Base-by-base conservation (phyloP, 2,329 filamentous ascomycete genomes). In the Blastomyces parvus region DNA sequence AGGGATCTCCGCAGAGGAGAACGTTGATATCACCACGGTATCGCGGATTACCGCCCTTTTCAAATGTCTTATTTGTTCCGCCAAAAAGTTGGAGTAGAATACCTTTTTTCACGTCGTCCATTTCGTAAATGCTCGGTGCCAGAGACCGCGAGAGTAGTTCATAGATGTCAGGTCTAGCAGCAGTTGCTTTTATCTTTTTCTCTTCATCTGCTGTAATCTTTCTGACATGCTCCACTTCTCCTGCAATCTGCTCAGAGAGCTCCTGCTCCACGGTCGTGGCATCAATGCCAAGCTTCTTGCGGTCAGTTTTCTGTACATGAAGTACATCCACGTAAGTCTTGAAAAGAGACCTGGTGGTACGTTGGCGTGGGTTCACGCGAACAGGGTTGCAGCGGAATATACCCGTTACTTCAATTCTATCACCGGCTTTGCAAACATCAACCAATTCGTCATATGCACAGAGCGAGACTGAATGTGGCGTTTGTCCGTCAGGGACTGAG, bases 91-190 rank as follows among this genome's bases (percentile, higher is more conserved):
- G 94, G 3, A 99, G 86, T 13, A 99, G 81, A 66, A 99, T 97
- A 13, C 94, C 94, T 78, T 99, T 99, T 82, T 99, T 99, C 58
- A 97, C 91, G 71, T 99, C 94, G 69, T 99, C 94, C 87, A 96
- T 89, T 77, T 99, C 94, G 78, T 95, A 97, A 71, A 99, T 88
- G 64, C 92, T 97, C 17, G 94, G 94, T 1, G 94, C 94, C 36
- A 99, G 81, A 1, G 93, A 97, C 46, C 93, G 86, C 22, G 94
- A 84, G 3, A 99, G 84, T 30, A 99, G 84, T 27, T 99, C 92
- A 74, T 99, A 99, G 62, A 99, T 87, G 74, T 99, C 94, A 1
- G 87, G 81, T 61, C 94, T 86, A 40, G 84, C 83, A 13, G 89
- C 90, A 13, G 89, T 94, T 64, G 84, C 86, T 70, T 85, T 88